These are phyloP conservation scores for Russula lepida DNA, from an alignment of 768 basidiomycete genomes.

Conservation along the genomic window DNA sequence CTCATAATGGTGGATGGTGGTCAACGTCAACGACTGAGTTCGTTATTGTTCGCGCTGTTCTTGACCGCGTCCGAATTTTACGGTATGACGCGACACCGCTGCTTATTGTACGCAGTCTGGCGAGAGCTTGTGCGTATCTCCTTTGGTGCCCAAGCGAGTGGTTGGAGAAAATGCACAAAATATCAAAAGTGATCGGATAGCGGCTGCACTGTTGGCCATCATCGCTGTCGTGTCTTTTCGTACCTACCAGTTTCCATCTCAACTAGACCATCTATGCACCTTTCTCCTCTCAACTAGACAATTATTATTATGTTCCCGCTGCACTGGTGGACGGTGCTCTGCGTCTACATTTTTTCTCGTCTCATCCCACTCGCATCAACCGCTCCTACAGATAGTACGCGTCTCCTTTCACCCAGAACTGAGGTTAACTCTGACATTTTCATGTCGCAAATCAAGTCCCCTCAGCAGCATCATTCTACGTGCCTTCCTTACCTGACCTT, in stretches of 20 bases:
- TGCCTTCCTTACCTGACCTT: constrained; percentile 65
- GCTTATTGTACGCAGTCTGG: neutral
- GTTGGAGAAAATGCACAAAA: neutral
- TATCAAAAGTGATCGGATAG: neutral
- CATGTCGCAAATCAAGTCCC: constrained; percentile 40
- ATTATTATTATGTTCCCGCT: neutral
- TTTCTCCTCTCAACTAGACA: neutral
- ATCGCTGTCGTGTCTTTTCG: too few relatives aligned
- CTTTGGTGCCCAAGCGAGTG: neutral
- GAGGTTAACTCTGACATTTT: neutral
- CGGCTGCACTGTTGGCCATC: neutral
- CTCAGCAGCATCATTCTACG: constrained; percentile 79
- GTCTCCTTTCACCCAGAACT: neutral
- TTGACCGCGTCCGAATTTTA: neutral
- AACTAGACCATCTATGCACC: neutral
- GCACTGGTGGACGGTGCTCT: neutral
- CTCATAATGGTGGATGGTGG: constrained; percentile 5
- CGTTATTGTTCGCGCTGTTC: neutral
- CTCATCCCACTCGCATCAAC: neutral
- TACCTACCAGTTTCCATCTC: neutral
- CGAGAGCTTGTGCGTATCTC: neutral
- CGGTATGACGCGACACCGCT: neutral
- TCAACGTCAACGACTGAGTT: neutral
- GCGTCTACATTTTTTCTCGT: neutral
- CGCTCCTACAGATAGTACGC: constrained; percentile 20